Base-by-base conservation (phyloP, 2,329 filamentous ascomycete species). In the Diplodia seriata region DNA sequence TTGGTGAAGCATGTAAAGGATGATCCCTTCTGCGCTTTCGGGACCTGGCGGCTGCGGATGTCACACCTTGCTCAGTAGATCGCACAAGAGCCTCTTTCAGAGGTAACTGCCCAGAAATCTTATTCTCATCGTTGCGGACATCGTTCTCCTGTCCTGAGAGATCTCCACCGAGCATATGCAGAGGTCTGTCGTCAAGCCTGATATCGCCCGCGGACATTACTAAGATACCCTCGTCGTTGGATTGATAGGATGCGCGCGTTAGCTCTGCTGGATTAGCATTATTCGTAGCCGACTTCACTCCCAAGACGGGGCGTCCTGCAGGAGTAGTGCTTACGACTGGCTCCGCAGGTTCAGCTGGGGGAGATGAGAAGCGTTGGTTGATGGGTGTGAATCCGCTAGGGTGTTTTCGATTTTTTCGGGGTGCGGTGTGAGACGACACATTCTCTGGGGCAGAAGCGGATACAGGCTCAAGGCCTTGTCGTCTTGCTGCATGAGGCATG, bases 1-100 rank as follows among this genome's bases (percentile, higher is more conserved):
- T 70, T 14, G 73, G 74, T 14, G 75, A 76, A 12, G 75, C 71
- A 4, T 74, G 65, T 26, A 70, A 61, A 47, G 72, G 33, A 36
- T 74, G 71, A 11, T 12, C 20, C 15, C 20, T 59, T 15, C 56
- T 65, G 4, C 12, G 20, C 49, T 62, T 67, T n/a, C 47, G 50
- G 11, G 23, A 23, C 26, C 23, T 61, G 3, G 26, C 18, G 14
- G 11, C 14, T 12, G 20, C 40, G 4, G 57, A 49, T 6, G 61
- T 26, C 20, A 70, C 38, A 7, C 26, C 14, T 5, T 51, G 54
- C 47, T 54, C 26, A 47, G 43, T 4, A 23, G 59, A 63, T 15
- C 36, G 59, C 12, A 51, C 29, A 5, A 40, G 15, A 36, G 26
- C 43, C 11, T 20, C 31, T 12, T 38, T 51, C 6, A 63, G 36